Conservation (phyloP, 371 early-diverging fungal species). For the Choanephora cucurbitarum region DNA sequence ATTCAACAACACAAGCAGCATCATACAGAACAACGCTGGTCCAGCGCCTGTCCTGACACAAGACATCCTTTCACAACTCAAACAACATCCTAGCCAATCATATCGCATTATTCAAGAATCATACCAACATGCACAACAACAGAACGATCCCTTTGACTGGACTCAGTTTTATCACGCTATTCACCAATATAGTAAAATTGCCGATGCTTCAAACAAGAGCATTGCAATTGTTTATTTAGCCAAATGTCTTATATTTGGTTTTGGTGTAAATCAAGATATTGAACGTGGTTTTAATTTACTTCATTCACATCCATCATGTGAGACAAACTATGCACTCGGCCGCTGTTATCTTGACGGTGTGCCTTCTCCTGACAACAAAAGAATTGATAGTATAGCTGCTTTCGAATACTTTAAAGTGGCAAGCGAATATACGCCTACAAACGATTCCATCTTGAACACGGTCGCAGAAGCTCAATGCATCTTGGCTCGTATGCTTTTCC, state of each 20-base stretch:
- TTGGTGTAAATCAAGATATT: conserved; percentile 13
- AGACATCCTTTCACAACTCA: conserved; percentile 1
- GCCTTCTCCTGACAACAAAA: neutral
- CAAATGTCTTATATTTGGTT: conserved; percentile 21
- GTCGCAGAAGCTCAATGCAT: conserved; percentile 39
- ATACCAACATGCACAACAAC: conserved; percentile 20
- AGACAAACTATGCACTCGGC: conserved; percentile 24
- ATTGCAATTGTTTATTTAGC: conserved; percentile 22
- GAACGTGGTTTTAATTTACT: conserved; percentile 21
- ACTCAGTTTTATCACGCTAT: conserved; percentile 22
- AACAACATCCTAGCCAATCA: neutral
- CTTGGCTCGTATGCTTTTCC: conserved; percentile 41
- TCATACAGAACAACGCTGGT: neutral
- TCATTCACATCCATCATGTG: conserved; percentile 23
- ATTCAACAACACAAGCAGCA: neutral
- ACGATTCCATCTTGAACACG: conserved; percentile 13
- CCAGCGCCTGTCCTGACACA: neutral
- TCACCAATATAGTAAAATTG: conserved; percentile 6
- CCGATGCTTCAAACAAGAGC: conserved; percentile 2
- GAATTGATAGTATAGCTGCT: conserved; percentile 13
- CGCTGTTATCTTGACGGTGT: conserved; percentile 23
- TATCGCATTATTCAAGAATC: conserved; percentile 15
- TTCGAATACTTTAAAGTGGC: conserved; percentile 24
- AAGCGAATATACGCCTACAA: conserved; percentile 10
- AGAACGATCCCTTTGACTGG: conserved; percentile 24